Evolutionary conservation across 1,139 yeast species (phyloP), one percentile per base, ranked within the genome.

Genomic region (Geotrichum restrictum): DNA sequence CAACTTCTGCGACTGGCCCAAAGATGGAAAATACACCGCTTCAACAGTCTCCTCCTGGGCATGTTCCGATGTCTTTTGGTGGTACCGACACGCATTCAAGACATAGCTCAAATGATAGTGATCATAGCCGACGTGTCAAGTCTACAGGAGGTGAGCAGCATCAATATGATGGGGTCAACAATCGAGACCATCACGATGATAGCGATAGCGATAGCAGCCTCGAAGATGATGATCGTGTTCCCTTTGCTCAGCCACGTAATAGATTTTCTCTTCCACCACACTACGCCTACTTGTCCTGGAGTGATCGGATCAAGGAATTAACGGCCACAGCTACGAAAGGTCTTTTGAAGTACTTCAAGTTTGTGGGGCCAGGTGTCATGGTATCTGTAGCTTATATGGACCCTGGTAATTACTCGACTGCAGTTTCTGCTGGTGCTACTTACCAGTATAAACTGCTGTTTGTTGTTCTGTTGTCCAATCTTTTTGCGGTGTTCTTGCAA

Each of bases 381-480:
- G 82, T 86, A 18, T 74, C 85, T 38, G 91, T 85, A 34, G 89
- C 93, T 0, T 85, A 85, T 63, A 82, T 85, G 80, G 94, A 85
- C 66, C 94, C 95, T 0, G 95, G 95, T 66, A 86, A 86, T 69
- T 86, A 86, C 67, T 81, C 94, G 32, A 85, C 95, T 0, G 88
- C 84, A 58, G 81, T 84, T 10, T 74, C 83, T 7, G 94, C 93
- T 0, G 95, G 95, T 60, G 87, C 94, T 0, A 67, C 80, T 34
- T 81, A 83, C 60, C 69, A 74, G 63, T 87, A 72, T 64, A 75
- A 88, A 3, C 72, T 86, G 49, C 72, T 86, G 40, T 86, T 83
- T 67, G 77, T 85, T 55, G 79, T 85, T 43, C 70, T 87, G 18
- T 60, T 85, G 36, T 82, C 94, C 31, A 85, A 83, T 60, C 60